phyloP scores from a whole-genome alignment of 1,284 basidiomycete species.

The Malassezia brasiliensis region DNA sequence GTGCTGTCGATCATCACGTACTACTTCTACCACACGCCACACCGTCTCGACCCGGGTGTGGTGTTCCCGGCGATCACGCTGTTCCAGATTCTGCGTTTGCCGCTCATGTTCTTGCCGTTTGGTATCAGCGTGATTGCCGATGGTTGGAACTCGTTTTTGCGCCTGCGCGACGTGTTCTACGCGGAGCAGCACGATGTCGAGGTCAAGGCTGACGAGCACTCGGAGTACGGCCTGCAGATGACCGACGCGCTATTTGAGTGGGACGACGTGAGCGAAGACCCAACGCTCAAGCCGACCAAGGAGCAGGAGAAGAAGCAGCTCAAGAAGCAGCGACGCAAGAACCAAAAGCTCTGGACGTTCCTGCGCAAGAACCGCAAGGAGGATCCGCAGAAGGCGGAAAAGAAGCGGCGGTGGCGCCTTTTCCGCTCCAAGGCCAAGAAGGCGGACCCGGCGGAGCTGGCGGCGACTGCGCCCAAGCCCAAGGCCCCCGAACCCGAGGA shows the following conservation, averaged over 20 bases:
- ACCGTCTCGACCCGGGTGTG: constrained; percentile 59
- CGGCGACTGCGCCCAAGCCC: background rate
- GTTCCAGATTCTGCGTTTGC: constrained; percentile 57
- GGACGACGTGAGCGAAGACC: constrained; percentile 25
- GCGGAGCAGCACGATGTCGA: constrained; percentile 57
- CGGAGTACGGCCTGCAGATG: constrained; percentile 24
- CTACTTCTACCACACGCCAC: constrained; percentile 49
- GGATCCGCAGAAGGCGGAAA: background rate
- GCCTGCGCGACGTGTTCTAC: constrained; percentile 53
- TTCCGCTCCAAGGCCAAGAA: background rate
- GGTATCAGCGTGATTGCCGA: constrained; percentile 41
- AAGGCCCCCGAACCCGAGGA: background rate
- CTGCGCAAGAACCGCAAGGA: background rate
- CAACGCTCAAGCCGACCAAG: constrained; percentile 7
- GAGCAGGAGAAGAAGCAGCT: constrained; percentile 4
- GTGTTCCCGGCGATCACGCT: constrained; percentile 44
- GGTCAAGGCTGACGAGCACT: constrained; percentile 58
- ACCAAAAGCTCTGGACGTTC: constrained; percentile 10
- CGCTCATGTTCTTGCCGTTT: constrained; percentile 58
- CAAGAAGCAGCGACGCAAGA: constrained; percentile 8
- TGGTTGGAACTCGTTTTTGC: constrained; percentile 36
- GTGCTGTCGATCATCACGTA: constrained; percentile 79
- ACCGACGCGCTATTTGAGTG: constrained; percentile 28
- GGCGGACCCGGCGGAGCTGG: background rate
- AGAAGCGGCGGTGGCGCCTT: constrained; percentile 7